A percentile compares a stretch with the other conserved stretches of the same genome.
These are phyloP conservation scores for Nepenthes alata DNA, from an alignment of 179 eudicot species.

Conservation along the genomic window DNA sequence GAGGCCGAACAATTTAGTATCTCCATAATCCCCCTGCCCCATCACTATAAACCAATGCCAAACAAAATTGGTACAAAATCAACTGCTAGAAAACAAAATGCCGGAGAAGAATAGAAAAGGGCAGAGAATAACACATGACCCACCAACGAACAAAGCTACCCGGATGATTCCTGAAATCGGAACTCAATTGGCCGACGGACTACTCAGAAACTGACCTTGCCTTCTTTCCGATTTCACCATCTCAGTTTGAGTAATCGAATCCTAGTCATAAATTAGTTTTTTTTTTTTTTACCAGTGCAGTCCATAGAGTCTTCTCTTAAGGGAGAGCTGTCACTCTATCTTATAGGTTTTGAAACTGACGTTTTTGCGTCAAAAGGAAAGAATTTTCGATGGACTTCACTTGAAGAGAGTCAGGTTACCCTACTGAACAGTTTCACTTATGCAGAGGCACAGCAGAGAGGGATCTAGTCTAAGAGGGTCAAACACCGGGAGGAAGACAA, in stretches of 20 bases:
- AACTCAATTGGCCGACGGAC: neutral
- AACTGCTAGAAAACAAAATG: neutral
- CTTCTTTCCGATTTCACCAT: too few relatives aligned
- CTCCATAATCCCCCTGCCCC: conserved; percentile 43
- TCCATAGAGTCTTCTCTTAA: neutral
- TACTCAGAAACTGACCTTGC: neutral
- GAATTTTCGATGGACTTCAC: conserved; percentile 10
- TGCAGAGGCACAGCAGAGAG: neutral
- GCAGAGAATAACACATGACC: neutral
- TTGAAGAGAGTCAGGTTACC: conserved; percentile 17
- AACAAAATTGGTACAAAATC: neutral
- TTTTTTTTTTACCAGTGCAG: too few relatives aligned
- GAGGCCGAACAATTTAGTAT: conserved; percentile 22
- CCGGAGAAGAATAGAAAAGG: neutral
- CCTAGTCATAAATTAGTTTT: neutral
- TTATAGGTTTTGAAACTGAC: conserved; percentile 30
- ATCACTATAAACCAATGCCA: conserved; percentile 18
- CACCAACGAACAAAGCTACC: neutral
- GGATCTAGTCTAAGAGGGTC: neutral
- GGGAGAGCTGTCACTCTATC: conserved; percentile 20
- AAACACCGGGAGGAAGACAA: neutral
- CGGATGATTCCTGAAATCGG: neutral
- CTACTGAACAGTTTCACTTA: neutral
- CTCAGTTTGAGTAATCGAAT: neutral
- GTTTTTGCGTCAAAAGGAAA: conserved; percentile 56